Evolutionary conservation across 768 basidiomycete genomes (phyloP).

Genomic region (Leccinellum rugosiceps): DNA sequence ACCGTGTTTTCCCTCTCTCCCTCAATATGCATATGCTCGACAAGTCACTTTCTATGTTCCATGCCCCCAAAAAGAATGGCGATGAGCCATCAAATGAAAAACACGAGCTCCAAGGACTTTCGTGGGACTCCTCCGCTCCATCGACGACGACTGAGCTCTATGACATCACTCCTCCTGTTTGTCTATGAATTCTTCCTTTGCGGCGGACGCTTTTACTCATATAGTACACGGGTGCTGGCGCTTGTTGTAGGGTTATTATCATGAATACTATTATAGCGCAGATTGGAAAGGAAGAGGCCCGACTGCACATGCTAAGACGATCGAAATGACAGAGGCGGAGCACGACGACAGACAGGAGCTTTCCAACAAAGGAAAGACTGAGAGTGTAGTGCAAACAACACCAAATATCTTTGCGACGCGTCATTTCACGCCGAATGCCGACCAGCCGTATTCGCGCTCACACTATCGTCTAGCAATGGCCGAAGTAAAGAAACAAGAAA

Average conservation of each 20-base stretch:
- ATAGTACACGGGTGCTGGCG: constrained; percentile 45
- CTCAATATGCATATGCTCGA: constrained; percentile 43
- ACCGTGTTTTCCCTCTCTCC: constrained; percentile 45
- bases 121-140: constrained; percentile 21
- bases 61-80: constrained; percentile 29
- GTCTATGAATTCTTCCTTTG: constrained; percentile 45
- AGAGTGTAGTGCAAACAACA: constrained; percentile 29
- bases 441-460: constrained; percentile 40
- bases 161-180: constrained; percentile 44
- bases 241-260: constrained; percentile 43
- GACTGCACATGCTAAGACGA: constrained; percentile 29
- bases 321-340: not conserved
- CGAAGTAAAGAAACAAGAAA: constrained; percentile 81
- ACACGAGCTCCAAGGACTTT: constrained; percentile 26
- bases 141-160: constrained; percentile 28
- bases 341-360: constrained; percentile 17
- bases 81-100: constrained; percentile 29
- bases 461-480: constrained; percentile 57
- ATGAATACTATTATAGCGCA: constrained; percentile 36
- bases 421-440: constrained; percentile 37
- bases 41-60: constrained; percentile 34
- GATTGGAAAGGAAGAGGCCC: constrained; percentile 25
- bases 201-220: constrained; percentile 39
- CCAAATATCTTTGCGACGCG: constrained; percentile 62
- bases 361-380: constrained; percentile 17